These are phyloP conservation scores for Tolypocladium album DNA, from an alignment of 2,329 filamentous ascomycete genomes.

Conservation along the genomic window DNA sequence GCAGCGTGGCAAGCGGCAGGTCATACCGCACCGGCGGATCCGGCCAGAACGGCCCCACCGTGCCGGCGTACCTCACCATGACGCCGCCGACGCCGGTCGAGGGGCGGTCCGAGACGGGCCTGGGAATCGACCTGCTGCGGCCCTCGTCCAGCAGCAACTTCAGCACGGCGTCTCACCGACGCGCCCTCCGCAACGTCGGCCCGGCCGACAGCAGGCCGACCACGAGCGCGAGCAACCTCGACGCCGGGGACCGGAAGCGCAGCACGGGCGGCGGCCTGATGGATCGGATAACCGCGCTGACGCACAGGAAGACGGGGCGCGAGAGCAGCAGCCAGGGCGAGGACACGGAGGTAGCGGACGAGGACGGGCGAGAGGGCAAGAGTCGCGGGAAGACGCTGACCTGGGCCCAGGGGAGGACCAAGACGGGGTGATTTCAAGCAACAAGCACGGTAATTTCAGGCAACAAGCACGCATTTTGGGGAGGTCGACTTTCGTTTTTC, in stretches of 20 bases:
- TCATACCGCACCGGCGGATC: constrained; percentile 27
- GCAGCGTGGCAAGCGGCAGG: constrained; percentile 37
- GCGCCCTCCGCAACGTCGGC: constrained; percentile 5
- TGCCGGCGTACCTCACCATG: constrained; percentile 35
- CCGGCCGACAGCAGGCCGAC: constrained; percentile 14
- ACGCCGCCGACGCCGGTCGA: constrained; percentile 33
- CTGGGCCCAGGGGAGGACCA: constrained; percentile 8
- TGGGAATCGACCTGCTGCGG: constrained; percentile 19
- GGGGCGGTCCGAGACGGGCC: constrained; percentile 9
- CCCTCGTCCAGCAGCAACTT: constrained; percentile 21
- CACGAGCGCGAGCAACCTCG: constrained; percentile 19
- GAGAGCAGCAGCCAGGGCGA: constrained; percentile 11
- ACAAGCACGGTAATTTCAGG: background rate
- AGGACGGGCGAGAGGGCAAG: constrained; percentile 6
- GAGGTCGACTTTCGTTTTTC: background rate
- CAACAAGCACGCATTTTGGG: background rate
- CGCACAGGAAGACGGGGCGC: constrained; percentile 15
- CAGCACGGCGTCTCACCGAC: constrained; percentile 9
- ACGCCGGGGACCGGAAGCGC: constrained; percentile 15
- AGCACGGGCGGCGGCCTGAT: constrained; percentile 19
- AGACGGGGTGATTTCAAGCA: constrained; percentile 6
- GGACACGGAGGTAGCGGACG: constrained; percentile 11
- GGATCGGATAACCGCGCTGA: constrained; percentile 24
- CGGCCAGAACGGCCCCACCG: constrained; percentile 12
- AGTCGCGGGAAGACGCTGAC: constrained; percentile 2